Evolutionary conservation across 768 basidiomycete species (phyloP).

Genomic region (Phaffia tasmanica): DNA sequence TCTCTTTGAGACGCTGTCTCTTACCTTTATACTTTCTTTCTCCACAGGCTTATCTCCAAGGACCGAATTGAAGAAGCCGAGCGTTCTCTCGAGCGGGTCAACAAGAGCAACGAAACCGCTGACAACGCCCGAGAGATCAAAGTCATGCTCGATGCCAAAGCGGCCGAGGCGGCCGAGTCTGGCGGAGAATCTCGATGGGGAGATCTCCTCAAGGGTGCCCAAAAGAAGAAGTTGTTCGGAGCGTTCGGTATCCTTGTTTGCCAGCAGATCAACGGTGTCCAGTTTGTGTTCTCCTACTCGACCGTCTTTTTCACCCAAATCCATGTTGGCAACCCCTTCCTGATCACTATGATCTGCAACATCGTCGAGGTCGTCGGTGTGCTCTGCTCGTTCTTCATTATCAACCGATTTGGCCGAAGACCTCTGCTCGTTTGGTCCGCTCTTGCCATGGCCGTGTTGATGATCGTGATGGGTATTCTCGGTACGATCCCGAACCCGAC

Average conservation of each 20-base stretch:
- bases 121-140: conserved; percentile 25
- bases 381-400: conserved; percentile 26
- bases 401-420: conserved; percentile 35
- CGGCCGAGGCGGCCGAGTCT: conserved; percentile 30
- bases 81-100: conserved; percentile 31
- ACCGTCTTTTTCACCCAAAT: conserved; percentile 21
- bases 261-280: conserved; percentile 36
- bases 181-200: conserved; percentile 32
- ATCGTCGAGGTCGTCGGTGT: conserved; percentile 27
- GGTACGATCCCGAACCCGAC: conserved; percentile 25
- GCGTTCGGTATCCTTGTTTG: conserved; percentile 37
- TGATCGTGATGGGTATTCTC: conserved; percentile 34
- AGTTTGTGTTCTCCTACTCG: conserved; percentile 36
- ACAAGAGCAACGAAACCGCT: conserved; percentile 30
- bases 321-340: conserved; percentile 15
- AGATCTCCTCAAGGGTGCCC: conserved; percentile 33
- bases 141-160: conserved; percentile 30
- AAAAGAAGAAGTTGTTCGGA: conserved; percentile 34
- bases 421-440: conserved; percentile 33
- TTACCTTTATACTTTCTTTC: background rate
- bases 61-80: conserved; percentile 34
- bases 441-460: conserved; percentile 34
- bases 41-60: conserved; percentile 36
- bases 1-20: background rate
- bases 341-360: conserved; percentile 25